Percentiles rank a stretch among this genome's conserved stretches.
phyloP scores from a whole-genome alignment of 78 protist genomes.

The Protostelium mycophagum region DNA sequence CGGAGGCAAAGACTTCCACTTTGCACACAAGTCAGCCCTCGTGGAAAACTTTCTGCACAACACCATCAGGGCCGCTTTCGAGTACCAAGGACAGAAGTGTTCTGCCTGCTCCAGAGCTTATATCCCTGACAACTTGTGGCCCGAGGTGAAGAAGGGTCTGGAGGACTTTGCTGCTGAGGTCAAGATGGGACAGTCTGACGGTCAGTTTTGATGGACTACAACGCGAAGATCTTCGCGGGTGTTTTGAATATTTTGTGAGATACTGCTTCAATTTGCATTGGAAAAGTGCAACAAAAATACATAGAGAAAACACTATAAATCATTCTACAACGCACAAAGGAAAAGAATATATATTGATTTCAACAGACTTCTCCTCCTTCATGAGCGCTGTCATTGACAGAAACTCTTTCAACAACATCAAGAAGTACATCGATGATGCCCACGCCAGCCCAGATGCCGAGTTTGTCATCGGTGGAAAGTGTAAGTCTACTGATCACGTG shows the following conservation, averaged over 20 bases:
- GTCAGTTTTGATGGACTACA: not conserved
- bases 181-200: slow-evolving; percentile 74
- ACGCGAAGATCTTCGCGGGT: not conserved
- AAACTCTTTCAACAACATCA: slow-evolving; percentile 69
- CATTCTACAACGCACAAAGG: no score
- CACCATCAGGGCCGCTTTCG: slow-evolving; percentile 85
- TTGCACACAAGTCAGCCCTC: slow-evolving; percentile 67
- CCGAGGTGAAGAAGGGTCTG: slow-evolving; percentile 52
- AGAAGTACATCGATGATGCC: slow-evolving; percentile 79
- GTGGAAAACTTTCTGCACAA: slow-evolving; percentile 46
- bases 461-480: slow-evolving; percentile 76
- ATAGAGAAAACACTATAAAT: no score
- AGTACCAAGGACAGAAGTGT: slow-evolving; percentile 95
- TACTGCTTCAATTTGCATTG: no score
- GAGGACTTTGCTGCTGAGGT: slow-evolving; percentile 10
- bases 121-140: slow-evolving; percentile 76
- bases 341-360: no score
- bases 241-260: no score
- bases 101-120: slow-evolving; percentile 88
- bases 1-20: slow-evolving; percentile 96
- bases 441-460: slow-evolving; percentile 46
- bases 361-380: slow-evolving; percentile 64
- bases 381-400: slow-evolving; percentile 89
- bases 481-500: not conserved
- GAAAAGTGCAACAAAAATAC: no score